These are phyloP conservation scores for Candida peoriensis DNA, from an alignment of 805 yeast species.

Conservation along the genomic window DNA sequence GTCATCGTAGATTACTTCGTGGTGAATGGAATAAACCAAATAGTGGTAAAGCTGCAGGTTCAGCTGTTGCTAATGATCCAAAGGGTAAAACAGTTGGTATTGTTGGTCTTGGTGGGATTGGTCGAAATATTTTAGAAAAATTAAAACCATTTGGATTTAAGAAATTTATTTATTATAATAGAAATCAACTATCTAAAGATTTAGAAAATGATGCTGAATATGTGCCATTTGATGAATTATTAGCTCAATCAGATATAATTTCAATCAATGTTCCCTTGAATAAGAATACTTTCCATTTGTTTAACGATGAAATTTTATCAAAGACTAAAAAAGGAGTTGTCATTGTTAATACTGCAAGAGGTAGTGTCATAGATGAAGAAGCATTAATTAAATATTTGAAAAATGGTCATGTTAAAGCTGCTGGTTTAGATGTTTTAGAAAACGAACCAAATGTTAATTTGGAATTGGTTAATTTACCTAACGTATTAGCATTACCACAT, in stretches of 20 bases:
- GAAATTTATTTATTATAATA: slow-evolving; percentile 68
- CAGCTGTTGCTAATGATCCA: slow-evolving; percentile 69
- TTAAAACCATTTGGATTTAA: slow-evolving; percentile 72
- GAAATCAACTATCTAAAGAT: slow-evolving; percentile 51
- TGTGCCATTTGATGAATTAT: slow-evolving; percentile 64
- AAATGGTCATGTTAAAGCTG: slow-evolving; percentile 59
- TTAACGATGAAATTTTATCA: slow-evolving; percentile 53
- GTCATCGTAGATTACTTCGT: slow-evolving; percentile 44
- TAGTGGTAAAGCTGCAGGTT: slow-evolving; percentile 38
- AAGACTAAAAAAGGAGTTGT: slow-evolving; percentile 79
- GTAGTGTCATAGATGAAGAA: slow-evolving; percentile 69
- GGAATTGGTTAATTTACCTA: slow-evolving; percentile 57
- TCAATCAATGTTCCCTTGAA: slow-evolving; percentile 78
- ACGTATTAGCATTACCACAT: slow-evolving; percentile 79
- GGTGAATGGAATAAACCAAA: slow-evolving; percentile 58
- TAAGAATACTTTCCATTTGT: slow-evolving; percentile 60
- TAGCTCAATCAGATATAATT: slow-evolving; percentile 60
- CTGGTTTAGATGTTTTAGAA: slow-evolving; percentile 75
- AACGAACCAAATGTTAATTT: slow-evolving; percentile 65
- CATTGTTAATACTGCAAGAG: slow-evolving; percentile 80
- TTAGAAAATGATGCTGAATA: slow-evolving; percentile 68
- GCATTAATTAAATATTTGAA: slow-evolving; percentile 53
- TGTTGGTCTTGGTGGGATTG: slow-evolving; percentile 88
- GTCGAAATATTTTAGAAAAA: slow-evolving; percentile 71
- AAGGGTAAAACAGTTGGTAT: slow-evolving; percentile 74